Evolutionary conservation across 306 rosid species (phyloP), one percentile per base, ranked within the genome.

Genomic region (Hylodesmum podocarpum): DNA sequence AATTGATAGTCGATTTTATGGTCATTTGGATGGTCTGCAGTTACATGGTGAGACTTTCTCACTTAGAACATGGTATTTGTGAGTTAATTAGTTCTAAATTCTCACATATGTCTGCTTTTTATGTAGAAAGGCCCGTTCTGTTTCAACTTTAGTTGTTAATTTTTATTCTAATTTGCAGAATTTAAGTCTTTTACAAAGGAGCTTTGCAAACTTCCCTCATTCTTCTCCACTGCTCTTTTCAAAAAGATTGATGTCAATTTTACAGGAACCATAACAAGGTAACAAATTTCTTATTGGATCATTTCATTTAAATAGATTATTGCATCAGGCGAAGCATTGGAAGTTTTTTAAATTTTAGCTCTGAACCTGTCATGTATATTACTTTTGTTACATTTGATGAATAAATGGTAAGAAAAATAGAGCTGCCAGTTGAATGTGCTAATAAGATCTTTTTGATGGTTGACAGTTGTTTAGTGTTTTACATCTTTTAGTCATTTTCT

Each of bases 21-120:
- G 84, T 75, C 87, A 84, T 75, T 16, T 80, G 81, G 92, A 87
- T 78, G 94, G 97, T 69, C 82, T 89, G 73, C 87, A 85, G 69
- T 77, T 86, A 77, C 92, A 84, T 37, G 97, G 97, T 91, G 84
- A 81, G 70, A 62, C 36, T 9, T 36, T 18, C 70, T 37, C n/a
- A 11, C 16, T 18, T 16, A 36, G 91, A 81, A 66, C 59, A 37
- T 66, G 78, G 13, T 76, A 72, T 80, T 62, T 75, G 24, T 70
- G 78, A 18, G 50, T 50, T 70, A 61, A 24, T 82, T 34, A 37
- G 61, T 82, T 70, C 65, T 57, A 46, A 41, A 37, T 85, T 53
- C 43, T 55, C 47, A 49, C 25, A 59, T 15, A 47, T 47, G 27
- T 13, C 14, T 33, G 47, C 9, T 31, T 19, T 55, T 70, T 66